Percentiles rank a stretch among this genome's conserved stretches.
These are phyloP conservation scores for Emergomyces orientalis DNA, from an alignment of 2,329 filamentous ascomycete species.

Conservation along the genomic window DNA sequence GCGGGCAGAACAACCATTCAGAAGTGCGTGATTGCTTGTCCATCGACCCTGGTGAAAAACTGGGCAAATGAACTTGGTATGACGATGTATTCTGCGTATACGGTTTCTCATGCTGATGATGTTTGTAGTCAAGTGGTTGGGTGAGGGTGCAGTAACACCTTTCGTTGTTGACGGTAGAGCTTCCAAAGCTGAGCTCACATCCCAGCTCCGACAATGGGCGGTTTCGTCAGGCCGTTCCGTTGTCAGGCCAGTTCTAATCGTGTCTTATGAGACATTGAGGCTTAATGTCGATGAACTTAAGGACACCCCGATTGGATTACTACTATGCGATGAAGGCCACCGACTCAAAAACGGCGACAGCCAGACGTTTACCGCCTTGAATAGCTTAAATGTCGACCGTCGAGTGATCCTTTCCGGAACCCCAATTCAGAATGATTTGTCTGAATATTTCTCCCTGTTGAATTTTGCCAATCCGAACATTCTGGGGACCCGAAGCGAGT, in stretches of 20 bases:
- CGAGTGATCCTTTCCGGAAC: constrained; percentile 94
- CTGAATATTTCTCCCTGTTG: constrained; percentile 90
- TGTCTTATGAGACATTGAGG: constrained; percentile 92
- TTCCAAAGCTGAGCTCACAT: constrained; percentile 81
- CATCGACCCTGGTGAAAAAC: constrained; percentile 90
- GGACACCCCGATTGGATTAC: constrained; percentile 78
- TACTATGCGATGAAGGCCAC: constrained; percentile 95
- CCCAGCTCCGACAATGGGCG: constrained; percentile 89
- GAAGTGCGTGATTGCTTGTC: constrained; percentile 94
- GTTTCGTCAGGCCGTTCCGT: constrained; percentile 83
- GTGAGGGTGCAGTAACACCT: constrained; percentile 77
- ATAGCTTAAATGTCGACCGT: constrained; percentile 78
- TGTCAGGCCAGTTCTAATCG: constrained; percentile 86
- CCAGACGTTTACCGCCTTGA: constrained; percentile 86
- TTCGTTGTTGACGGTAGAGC: constrained; percentile 97
- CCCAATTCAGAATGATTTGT: constrained; percentile 96
- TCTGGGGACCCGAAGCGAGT: constrained; percentile 78
- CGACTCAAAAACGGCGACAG: constrained; percentile 94
- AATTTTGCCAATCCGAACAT: constrained; percentile 94
- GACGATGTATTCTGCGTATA: constrained; percentile 8
- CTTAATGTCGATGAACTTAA: constrained; percentile 85
- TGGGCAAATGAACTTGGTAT: constrained; percentile 83
- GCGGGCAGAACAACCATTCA: constrained; percentile 91
- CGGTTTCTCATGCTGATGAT: not conserved
- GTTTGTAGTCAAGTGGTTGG: constrained; percentile 75